Base-by-base conservation (phyloP, 345 rosid genomes). In the Euclidium syriacum region DNA sequence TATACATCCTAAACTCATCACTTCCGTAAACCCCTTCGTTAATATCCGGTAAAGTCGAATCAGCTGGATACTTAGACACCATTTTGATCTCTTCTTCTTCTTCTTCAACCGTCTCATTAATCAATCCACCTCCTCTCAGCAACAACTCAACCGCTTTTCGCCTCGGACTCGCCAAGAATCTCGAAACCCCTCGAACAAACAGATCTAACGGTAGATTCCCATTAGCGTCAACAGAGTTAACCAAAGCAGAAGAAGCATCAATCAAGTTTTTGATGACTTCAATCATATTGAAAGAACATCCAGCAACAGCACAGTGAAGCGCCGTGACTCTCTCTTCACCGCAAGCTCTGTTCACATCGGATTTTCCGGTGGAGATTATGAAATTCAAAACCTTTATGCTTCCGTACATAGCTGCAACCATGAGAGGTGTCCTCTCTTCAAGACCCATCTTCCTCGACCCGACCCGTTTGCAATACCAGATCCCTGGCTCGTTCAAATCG, bases 1-100 rank as follows among this genome's bases (percentile, higher is more conserved):
- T 78, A 69, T 63, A 92, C 98, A 92, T 92, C 74, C 97, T 84
- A 63, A 92, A 92, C 74, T 92, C 98, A 56, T 92, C 98, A 3
- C 88, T 77, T 38, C 89, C 84, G 64, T 89, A 92, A 0, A 89
- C 54, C 30, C 95, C 97, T 43, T 80, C 78, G 73, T 89, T 89
- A 4, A 92, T 92, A 66, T 92, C 98, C 1, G 96, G 98, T 60
- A 92, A 69, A 0, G 94, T 65, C 16, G 80, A 68, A 71, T 92
- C 98, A 54, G 91, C 65, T 15, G 96, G 98, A 75, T 85, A 92
- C 75, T 81, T 71, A 0, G 70, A 55, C 24, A 48, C 58, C 0
- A 22, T 24, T 51, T 48, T 63, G 10, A 30, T 35, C 64, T 73
- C 34, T 60, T 52, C 65, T 67, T 78, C 75, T 52, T 79, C 91